These are phyloP conservation scores for Paramecium bursaria DNA, from an alignment of 73 alveolate genomes.

Conservation along the genomic window DNA sequence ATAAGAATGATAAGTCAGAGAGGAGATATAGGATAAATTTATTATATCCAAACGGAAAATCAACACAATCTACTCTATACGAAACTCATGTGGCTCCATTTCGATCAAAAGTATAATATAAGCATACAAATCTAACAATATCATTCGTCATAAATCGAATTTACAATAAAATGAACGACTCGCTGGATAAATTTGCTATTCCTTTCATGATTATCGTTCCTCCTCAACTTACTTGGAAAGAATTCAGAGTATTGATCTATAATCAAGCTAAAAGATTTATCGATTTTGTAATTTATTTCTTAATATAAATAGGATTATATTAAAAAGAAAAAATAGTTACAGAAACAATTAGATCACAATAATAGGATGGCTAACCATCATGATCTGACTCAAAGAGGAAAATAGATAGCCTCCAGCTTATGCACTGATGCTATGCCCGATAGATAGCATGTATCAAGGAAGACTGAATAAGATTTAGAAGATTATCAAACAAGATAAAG, in stretches of 20 bases:
- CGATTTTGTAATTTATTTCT: slow-evolving; percentile 51
- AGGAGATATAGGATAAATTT: not conserved
- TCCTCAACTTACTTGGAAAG: slow-evolving; percentile 60
- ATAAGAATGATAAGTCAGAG: not conserved
- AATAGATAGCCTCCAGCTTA: slow-evolving; percentile 2
- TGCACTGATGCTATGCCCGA: not conserved
- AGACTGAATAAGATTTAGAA: slow-evolving; percentile 39
- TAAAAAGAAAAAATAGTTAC: slow-evolving; percentile 6
- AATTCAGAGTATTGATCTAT: slow-evolving; percentile 42
- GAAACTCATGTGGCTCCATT: slow-evolving; percentile 4
- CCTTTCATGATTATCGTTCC: slow-evolving; percentile 61
- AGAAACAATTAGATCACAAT: not conserved
- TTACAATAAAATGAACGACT: slow-evolving; percentile 25
- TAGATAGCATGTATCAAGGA: slow-evolving; percentile 10
- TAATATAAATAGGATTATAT: slow-evolving; percentile 22
- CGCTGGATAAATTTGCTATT: slow-evolving; percentile 49
- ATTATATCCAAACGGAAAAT: not conserved
- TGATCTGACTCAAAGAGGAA: not conserved
- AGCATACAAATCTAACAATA: not conserved
- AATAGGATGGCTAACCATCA: not conserved
- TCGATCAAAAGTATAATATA: slow-evolving; percentile 4
- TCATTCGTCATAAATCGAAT: slow-evolving; percentile 15
- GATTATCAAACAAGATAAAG: not conserved
- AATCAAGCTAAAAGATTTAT: slow-evolving; percentile 59
- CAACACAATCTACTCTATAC: not conserved